phyloP scores from a whole-genome alignment of 2,329 filamentous ascomycete genomes.

The Exophiala phaeomuriformis region DNA sequence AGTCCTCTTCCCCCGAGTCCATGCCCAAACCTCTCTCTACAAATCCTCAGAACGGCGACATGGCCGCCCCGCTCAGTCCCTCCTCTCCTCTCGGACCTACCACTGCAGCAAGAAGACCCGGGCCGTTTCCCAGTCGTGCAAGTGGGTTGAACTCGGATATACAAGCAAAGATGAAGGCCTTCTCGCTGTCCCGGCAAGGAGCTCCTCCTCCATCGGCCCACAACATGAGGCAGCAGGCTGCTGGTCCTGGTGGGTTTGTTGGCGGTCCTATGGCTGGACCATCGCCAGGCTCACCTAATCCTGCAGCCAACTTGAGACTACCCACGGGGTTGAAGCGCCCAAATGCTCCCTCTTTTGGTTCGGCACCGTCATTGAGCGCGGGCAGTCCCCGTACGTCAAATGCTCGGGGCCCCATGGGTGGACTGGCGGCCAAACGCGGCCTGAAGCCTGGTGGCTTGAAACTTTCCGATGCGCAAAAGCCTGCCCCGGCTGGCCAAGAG shows the following conservation, averaged over 20 bases:
- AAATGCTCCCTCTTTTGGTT: slow-evolving; percentile 31
- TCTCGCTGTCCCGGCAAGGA: slow-evolving; percentile 53
- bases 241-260: slow-evolving; percentile 8
- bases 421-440: slow-evolving; percentile 42
- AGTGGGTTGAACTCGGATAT: slow-evolving; percentile 56
- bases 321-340: slow-evolving; percentile 27
- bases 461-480: slow-evolving; percentile 44
- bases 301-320: slow-evolving; percentile 14
- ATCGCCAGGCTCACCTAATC: slow-evolving; percentile 11
- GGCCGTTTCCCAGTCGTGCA: slow-evolving; percentile 38
- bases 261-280: slow-evolving; percentile 31
- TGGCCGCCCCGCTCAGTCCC: slow-evolving; percentile 52
- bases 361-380: slow-evolving; percentile 42
- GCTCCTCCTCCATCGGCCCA: slow-evolving; percentile 20
- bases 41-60: slow-evolving; percentile 1
- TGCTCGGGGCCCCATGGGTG: slow-evolving; percentile 38
- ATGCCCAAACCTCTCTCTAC: slow-evolving; percentile 16
- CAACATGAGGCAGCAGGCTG: slow-evolving; percentile 10
- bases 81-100: slow-evolving; percentile 76
- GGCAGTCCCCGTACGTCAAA: slow-evolving; percentile 27
- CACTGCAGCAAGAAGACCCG: slow-evolving; percentile 56
- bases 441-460: slow-evolving; percentile 41
- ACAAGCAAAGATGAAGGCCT: slow-evolving; percentile 62
- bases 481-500: slow-evolving; percentile 35
- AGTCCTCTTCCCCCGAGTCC: slow-evolving; percentile 3